A percentile compares a stretch with the other conserved stretches of the same genome.
These are phyloP conservation scores for Coprinopsis marcescibilis DNA, from an alignment of 768 basidiomycete genomes.

Conservation along the genomic window DNA sequence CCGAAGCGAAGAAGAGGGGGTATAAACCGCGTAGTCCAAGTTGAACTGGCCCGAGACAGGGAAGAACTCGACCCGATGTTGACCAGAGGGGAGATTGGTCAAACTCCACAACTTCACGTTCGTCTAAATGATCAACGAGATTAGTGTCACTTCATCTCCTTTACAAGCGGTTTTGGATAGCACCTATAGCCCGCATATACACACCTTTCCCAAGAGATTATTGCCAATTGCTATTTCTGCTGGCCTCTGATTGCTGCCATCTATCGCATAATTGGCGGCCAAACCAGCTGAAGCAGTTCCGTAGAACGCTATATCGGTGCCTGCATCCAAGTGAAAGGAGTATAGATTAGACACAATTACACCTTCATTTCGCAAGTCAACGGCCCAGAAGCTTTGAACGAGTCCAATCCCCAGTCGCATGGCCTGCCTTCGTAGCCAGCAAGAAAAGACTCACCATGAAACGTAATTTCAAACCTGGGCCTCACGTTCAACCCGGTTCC, in stretches of 20 bases:
- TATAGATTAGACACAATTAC: background rate
- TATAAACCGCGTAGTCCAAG: slow-evolving; percentile 8
- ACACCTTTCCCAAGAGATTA: slow-evolving; percentile 3
- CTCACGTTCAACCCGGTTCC: too few species aligned
- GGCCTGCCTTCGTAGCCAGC: too few species aligned
- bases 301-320: background rate
- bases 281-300: background rate
- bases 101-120: slow-evolving; percentile 4
- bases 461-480: too few species aligned
- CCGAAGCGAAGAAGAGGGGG: slow-evolving; percentile 1
- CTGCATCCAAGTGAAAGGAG: too few species aligned
- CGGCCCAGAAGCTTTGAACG: background rate
- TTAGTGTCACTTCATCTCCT: too few species aligned
- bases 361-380: background rate
- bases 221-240: background rate
- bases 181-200: too few species aligned
- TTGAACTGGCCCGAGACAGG: slow-evolving; percentile 4
- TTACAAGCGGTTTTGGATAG: background rate
- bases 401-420: too few species aligned
- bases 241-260: background rate
- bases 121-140: background rate
- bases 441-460: too few species aligned
- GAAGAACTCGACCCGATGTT: background rate
- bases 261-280: background rate
- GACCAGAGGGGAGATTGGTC: background rate